Percentiles rank a stretch among this genome's conserved stretches.
Conservation (phyloP, 2,329 filamentous ascomycete species). For the Aureobasidium sp. region DNA sequence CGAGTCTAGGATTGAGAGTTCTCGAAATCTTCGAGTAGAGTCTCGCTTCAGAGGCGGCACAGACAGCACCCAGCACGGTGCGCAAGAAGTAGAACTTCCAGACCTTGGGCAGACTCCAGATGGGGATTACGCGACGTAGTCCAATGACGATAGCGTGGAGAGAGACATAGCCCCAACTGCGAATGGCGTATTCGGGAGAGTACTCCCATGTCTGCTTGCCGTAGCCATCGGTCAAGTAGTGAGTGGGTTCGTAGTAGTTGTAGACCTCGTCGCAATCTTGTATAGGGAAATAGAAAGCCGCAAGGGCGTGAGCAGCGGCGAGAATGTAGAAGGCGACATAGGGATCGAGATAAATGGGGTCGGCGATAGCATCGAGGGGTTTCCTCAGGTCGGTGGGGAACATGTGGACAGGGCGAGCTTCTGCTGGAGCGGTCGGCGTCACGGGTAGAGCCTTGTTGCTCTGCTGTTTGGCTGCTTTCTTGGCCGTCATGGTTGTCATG, state of each 20-base stretch:
- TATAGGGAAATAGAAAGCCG: constrained; percentile 79
- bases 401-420: not conserved
- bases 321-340: constrained; percentile 77
- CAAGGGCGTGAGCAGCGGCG: constrained; percentile 62
- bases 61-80: constrained; percentile 63
- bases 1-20: constrained; percentile 74
- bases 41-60: constrained; percentile 73
- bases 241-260: constrained; percentile 97
- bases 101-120: constrained; percentile 35
- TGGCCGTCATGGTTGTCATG: constrained; percentile 6
- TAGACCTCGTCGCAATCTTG: constrained; percentile 98
- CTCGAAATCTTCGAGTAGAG: constrained; percentile 71
- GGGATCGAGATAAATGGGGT: constrained; percentile 40
- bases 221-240: constrained; percentile 88
- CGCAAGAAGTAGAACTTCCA: constrained; percentile 83
- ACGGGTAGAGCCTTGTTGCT: constrained; percentile 1
- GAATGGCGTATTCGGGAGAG: constrained; percentile 86
- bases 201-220: constrained; percentile 99
- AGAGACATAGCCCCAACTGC: constrained; percentile 85
- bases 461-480: not conserved
- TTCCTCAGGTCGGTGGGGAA: constrained; percentile 2
- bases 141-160: constrained; percentile 70
- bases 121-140: constrained; percentile 50
- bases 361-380: constrained; percentile 5
- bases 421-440: not conserved